Percentiles rank a stretch among this genome's conserved stretches.
Evolutionary conservation across 495 filamentous ascomycete genomes (phyloP).

Genomic region (Staphylotrichum tortipilum): DNA sequence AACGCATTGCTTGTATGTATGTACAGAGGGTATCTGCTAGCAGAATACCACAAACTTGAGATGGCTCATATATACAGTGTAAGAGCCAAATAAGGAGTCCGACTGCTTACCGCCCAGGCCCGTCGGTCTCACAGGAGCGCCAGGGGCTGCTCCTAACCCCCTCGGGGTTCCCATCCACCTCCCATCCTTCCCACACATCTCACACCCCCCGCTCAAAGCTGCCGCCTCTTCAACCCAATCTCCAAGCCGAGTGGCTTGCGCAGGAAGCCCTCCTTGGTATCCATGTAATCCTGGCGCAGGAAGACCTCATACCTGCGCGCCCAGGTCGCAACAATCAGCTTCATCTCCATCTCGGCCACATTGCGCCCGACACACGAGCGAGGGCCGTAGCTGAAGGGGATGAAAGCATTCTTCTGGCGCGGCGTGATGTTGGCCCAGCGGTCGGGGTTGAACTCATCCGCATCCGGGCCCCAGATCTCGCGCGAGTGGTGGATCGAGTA

Average conservation of each 20-base stretch:
- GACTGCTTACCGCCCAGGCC: no score
- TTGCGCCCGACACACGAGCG: constrained; percentile 76
- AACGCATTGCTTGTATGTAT: no score
- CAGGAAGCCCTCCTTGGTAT: constrained; percentile 82
- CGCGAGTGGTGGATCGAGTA: constrained; percentile 81
- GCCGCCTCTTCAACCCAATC: constrained; percentile 50
- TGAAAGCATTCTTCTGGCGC: constrained; percentile 67
- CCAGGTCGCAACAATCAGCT: constrained; percentile 69
- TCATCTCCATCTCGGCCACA: constrained; percentile 90
- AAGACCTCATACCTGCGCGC: constrained; percentile 68
- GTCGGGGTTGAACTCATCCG: constrained; percentile 68
- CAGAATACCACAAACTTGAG: no score
- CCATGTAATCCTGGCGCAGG: constrained; percentile 60
- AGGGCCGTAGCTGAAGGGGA: constrained; percentile 79
- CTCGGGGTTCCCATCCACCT: not conserved
- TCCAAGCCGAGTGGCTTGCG: constrained; percentile 72
- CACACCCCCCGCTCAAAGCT: not conserved
- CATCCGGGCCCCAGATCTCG: constrained; percentile 77
- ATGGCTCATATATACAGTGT: no score
- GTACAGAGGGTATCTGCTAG: no score
- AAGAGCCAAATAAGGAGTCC: no score
- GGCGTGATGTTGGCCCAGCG: constrained; percentile 59
- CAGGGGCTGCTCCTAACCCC: no score
- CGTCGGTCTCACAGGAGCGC: no score
- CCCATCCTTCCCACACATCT: no score